phyloP scores from a whole-genome alignment of 2,329 filamentous ascomycete genomes.

The Orbilia oligospora region DNA sequence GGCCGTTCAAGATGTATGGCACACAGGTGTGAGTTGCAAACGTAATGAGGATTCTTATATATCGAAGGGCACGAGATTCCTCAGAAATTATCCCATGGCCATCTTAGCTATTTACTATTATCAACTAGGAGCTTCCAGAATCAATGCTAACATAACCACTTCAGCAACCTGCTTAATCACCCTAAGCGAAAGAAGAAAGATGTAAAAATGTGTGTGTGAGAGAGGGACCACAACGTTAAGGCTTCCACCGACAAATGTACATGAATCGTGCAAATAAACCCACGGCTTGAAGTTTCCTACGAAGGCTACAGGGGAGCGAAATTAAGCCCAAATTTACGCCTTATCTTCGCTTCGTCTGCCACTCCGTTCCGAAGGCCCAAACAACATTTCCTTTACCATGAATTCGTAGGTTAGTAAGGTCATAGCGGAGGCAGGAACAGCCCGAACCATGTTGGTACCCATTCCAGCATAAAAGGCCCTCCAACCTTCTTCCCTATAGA shows the following conservation, averaged over 20 bases:
- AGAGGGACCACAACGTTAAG: not conserved
- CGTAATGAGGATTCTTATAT: too few species aligned
- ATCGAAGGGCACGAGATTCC: too few species aligned
- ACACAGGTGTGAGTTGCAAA: too few species aligned
- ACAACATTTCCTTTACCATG: slow-evolving; percentile 66
- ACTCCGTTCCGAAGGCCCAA: slow-evolving; percentile 51
- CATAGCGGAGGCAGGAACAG: slow-evolving; percentile 93
- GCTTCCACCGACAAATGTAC: not conserved
- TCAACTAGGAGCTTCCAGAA: not conserved
- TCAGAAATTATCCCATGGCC: not conserved
- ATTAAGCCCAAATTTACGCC: not conserved
- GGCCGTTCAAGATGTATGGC: not conserved
- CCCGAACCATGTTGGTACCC: slow-evolving; percentile 96
- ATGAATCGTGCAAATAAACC: not conserved
- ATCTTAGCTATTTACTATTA: slow-evolving; percentile 6
- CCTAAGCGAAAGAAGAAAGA: not conserved
- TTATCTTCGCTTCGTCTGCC: slow-evolving; percentile 16
- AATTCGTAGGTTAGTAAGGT: slow-evolving; percentile 98
- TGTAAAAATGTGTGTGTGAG: too few species aligned
- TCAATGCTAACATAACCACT: not conserved
- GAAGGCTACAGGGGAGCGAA: not conserved
- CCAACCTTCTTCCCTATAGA: slow-evolving; percentile 93
- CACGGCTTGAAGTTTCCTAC: not conserved
- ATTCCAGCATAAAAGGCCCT: slow-evolving; percentile 96
- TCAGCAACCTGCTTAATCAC: not conserved